A percentile compares a stretch with the other conserved stretches of the same genome.
Evolutionary conservation across 805 yeast species (phyloP).

Genomic region (Kluyveromyces wickerhamii): DNA sequence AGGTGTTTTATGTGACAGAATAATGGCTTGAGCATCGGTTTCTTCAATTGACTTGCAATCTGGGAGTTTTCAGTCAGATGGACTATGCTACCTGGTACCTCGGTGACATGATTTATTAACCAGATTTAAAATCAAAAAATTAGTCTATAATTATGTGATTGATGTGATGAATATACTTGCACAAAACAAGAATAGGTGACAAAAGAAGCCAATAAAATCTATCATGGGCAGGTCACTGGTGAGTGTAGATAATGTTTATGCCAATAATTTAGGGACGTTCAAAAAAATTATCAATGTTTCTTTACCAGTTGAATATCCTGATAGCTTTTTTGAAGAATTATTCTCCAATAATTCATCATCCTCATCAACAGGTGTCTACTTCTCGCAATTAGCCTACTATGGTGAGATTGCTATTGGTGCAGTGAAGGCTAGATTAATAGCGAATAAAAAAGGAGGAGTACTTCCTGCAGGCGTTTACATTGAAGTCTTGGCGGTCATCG

Average conservation of each 20-base stretch:
- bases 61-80: too few relatives aligned
- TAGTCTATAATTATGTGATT: too few relatives aligned
- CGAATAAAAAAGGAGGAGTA: slow-evolving; percentile 31
- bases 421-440: slow-evolving; percentile 47
- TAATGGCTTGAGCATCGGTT: too few relatives aligned
- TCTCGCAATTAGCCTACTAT: slow-evolving; percentile 41
- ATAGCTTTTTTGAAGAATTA: slow-evolving; percentile 19
- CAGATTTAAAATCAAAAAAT: too few relatives aligned
- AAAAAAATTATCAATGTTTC: slow-evolving; percentile 13
- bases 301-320: slow-evolving; percentile 17
- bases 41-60: too few relatives aligned
- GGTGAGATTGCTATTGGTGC: slow-evolving; percentile 80
- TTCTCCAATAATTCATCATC: slow-evolving; percentile 10
- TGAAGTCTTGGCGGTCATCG: slow-evolving; percentile 60
- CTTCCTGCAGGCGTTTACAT: slow-evolving; percentile 52
- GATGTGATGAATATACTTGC: too few relatives aligned
- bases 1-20: too few relatives aligned
- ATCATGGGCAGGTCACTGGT: slow-evolving; percentile 20
- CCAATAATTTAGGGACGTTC: slow-evolving; percentile 22
- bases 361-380: slow-evolving; percentile 15
- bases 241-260: slow-evolving; percentile 20
- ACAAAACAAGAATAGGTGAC: too few relatives aligned
- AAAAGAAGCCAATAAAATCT: too few relatives aligned
- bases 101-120: too few relatives aligned
- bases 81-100: too few relatives aligned